Conservation (phyloP, 2,329 filamentous ascomycete genomes). For the Colletotrichum shisoi region DNA sequence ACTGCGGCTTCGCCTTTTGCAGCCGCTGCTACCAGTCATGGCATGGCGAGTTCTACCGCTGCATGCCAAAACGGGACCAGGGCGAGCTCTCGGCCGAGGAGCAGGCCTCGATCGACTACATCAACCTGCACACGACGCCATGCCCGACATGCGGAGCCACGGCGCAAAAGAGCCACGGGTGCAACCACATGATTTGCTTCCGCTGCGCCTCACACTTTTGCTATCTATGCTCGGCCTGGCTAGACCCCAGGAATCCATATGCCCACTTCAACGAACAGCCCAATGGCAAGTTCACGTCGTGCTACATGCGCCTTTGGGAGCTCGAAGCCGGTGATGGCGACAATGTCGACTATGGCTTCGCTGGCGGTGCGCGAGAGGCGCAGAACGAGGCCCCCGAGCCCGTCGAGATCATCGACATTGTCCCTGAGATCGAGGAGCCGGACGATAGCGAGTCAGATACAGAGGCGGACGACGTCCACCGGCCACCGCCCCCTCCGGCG, state of each 20-base stretch:
- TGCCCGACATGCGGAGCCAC: constrained; percentile 89
- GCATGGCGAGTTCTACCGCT: constrained; percentile 85
- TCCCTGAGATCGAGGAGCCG: constrained; percentile 47
- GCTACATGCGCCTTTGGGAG: constrained; percentile 90
- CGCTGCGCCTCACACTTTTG: constrained; percentile 93
- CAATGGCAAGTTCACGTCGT: constrained; percentile 63
- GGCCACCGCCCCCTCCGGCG: constrained; percentile 45
- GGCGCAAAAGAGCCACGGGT: constrained; percentile 89
- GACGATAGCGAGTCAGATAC: constrained; percentile 48
- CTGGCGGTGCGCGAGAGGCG: constrained; percentile 47
- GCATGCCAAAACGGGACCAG: constrained; percentile 69
- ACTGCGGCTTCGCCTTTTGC: constrained; percentile 91
- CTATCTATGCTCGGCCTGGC: constrained; percentile 90
- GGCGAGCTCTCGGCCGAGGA: constrained; percentile 84
- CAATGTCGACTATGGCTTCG: constrained; percentile 57
- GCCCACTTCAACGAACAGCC: constrained; percentile 80
- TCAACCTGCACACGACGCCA: constrained; percentile 80
- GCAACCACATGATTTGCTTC: constrained; percentile 96
- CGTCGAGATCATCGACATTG: constrained; percentile 36
- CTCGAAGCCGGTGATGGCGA: constrained; percentile 79
- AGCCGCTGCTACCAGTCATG: constrained; percentile 74
- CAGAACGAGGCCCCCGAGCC: constrained; percentile 33
- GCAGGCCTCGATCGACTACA: constrained; percentile 83
- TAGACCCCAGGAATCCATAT: constrained; percentile 83
- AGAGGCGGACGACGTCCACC: constrained; percentile 40